Evolutionary conservation across 2,329 filamentous ascomycete species (phyloP), one percentile per base, ranked within the genome.

Genomic region (Exophiala bonariae): DNA sequence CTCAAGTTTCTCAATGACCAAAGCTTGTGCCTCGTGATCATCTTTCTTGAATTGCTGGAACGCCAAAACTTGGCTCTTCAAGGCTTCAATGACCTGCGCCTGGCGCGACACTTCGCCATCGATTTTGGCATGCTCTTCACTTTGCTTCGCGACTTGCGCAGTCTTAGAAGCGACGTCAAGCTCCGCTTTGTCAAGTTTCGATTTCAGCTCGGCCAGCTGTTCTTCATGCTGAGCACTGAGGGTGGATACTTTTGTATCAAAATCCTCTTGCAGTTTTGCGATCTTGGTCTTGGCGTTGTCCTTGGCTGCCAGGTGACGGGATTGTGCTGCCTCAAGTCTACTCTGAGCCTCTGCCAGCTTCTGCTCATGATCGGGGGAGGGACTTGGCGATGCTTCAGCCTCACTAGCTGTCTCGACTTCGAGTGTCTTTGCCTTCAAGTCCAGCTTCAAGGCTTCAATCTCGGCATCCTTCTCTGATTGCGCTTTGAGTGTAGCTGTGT

Each of bases 341-440:
- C 65, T 59, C 36, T 63, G 65, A 14, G 63, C 64, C 18, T 58
- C 52, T 3, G 59, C 51, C 18, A 70, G 61, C 40, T 68, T 65
- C 40, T 67, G 56, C 0, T 63, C 61, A 47, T 70, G 67, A 16
- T 22, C 22, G 22, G 39, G 46, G 7, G 46, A 49, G n/a, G 31
- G 58, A 52, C 10, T 59, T 54, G 2, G 59, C 49, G 8, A 63
- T 50, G 14, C 62, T 54, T 30, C 59, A 30, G 18, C 22, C 18
- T 43, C 34, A 7, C 36, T 41, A 17, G 26, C 34, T 11, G 28
- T 44, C 35, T 49, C 49, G 10, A 40, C 44, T 35, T 45, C 44
- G 36, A 48, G 18, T n/a, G 47, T 46, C 40, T 46, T 45, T 11
- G 42, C 19, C 26, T 50, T 32, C 14, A 53, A 26, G 31, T 53